These are phyloP conservation scores for Penicillium subrubescens DNA, from an alignment of 495 filamentous ascomycete species.

Conservation along the genomic window DNA sequence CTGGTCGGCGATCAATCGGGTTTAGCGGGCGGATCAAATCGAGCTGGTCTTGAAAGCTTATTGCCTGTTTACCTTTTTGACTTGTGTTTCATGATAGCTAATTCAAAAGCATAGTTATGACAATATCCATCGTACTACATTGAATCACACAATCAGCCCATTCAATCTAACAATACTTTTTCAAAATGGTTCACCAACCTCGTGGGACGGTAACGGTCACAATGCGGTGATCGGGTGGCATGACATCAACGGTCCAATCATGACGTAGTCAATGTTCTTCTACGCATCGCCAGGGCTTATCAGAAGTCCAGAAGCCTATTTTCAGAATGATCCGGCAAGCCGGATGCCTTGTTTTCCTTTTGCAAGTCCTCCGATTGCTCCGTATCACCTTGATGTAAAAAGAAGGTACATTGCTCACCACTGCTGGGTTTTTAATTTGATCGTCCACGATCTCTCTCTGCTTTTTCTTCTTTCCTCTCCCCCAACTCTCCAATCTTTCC, in stretches of 20 bases:
- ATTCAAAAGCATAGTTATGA: neutral
- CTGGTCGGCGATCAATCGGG: slow-evolving; percentile 16
- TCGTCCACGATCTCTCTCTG: neutral
- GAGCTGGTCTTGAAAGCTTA: slow-evolving; percentile 7
- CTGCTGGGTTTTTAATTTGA: neutral
- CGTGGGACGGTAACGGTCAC: neutral
- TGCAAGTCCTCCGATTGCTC: slow-evolving; percentile 12
- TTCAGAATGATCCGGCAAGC: neutral
- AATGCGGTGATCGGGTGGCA: slow-evolving; percentile 16
- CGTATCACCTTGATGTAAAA: slow-evolving; percentile 1
- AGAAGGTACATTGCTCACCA: slow-evolving; percentile 1
- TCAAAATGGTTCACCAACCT: neutral
- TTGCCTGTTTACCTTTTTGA: neutral
- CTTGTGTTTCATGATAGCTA: neutral
- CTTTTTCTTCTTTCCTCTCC: neutral
- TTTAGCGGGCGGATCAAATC: slow-evolving; percentile 19
- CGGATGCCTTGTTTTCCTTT: slow-evolving; percentile 14
- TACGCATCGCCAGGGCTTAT: neutral
- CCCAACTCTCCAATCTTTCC: neutral
- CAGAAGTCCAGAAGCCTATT: neutral
- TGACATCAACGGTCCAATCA: slow-evolving; percentile 44
- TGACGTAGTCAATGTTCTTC: slow-evolving; percentile 29
- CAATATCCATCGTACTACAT: neutral
- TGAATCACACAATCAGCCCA: neutral
- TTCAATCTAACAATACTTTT: neutral